Conservation (phyloP, 2,329 filamentous ascomycete genomes). For the Penicillium oxalicum region DNA sequence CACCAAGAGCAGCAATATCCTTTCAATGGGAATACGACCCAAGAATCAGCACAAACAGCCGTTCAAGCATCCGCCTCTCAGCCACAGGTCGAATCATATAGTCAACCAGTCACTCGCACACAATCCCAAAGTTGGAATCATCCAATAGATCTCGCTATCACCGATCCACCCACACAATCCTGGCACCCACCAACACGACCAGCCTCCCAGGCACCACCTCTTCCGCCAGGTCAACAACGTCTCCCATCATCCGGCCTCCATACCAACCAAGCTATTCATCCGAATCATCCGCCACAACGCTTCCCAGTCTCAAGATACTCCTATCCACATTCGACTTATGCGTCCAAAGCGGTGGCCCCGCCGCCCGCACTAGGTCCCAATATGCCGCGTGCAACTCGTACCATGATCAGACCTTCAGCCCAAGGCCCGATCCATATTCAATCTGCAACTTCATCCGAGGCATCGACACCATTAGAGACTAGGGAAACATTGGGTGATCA, state of each 20-base stretch:
- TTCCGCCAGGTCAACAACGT: background rate
- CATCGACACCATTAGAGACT: background rate
- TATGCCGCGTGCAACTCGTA: background rate
- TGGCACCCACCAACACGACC: background rate
- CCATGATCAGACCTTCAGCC: background rate
- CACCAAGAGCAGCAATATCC: background rate
- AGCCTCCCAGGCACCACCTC: background rate
- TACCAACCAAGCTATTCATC: background rate
- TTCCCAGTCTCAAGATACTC: background rate
- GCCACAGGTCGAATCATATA: too few species aligned
- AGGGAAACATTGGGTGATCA: background rate
- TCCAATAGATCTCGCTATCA: background rate
- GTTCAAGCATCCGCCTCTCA: background rate
- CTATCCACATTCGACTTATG: background rate
- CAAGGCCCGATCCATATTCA: background rate
- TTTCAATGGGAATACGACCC: background rate
- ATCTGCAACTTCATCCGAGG: background rate
- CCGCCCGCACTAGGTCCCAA: too few species aligned
- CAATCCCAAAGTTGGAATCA: background rate
- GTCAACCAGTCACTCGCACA: background rate
- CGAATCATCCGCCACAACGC: background rate
- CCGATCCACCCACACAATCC: background rate
- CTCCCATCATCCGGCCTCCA: too few species aligned
- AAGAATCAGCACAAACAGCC: background rate
- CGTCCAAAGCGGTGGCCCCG: background rate